Conservation (phyloP, 495 filamentous ascomycete species). For the Aspergillus hancockii region DNA sequence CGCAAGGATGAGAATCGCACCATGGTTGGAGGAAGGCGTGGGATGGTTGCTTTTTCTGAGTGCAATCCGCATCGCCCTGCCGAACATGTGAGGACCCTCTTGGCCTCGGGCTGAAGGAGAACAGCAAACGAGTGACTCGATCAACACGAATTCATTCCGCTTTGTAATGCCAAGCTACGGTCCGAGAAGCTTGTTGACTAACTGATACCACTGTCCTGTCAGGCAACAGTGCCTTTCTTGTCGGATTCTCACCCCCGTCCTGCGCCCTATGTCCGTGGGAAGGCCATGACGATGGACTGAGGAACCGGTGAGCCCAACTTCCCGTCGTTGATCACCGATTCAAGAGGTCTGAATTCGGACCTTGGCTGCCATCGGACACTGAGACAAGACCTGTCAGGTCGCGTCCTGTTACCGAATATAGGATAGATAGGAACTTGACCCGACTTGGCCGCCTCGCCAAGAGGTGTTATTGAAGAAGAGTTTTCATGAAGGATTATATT, state of each 20-base stretch:
- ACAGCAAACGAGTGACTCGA: background rate
- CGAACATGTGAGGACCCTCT: background rate
- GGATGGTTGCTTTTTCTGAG: background rate
- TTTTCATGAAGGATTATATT: background rate
- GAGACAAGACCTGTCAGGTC: background rate
- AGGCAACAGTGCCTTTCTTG: background rate
- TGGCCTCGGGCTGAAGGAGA: background rate
- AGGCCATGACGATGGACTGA: background rate
- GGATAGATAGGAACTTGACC: background rate
- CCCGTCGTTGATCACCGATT: background rate
- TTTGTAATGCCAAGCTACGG: conserved; percentile 2
- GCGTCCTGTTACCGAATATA: background rate
- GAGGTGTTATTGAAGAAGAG: background rate
- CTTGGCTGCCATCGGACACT: background rate
- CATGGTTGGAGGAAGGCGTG: background rate
- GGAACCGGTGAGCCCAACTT: background rate
- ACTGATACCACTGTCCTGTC: background rate
- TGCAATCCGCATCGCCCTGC: background rate
- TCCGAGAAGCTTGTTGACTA: background rate
- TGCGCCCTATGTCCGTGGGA: no score
- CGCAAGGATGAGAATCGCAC: background rate
- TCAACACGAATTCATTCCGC: background rate
- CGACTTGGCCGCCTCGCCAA: background rate
- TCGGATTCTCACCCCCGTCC: background rate
- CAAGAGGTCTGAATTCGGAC: no score